These are phyloP conservation scores for Moringa oleifera DNA, from an alignment of 345 rosid genomes.

Conservation along the genomic window DNA sequence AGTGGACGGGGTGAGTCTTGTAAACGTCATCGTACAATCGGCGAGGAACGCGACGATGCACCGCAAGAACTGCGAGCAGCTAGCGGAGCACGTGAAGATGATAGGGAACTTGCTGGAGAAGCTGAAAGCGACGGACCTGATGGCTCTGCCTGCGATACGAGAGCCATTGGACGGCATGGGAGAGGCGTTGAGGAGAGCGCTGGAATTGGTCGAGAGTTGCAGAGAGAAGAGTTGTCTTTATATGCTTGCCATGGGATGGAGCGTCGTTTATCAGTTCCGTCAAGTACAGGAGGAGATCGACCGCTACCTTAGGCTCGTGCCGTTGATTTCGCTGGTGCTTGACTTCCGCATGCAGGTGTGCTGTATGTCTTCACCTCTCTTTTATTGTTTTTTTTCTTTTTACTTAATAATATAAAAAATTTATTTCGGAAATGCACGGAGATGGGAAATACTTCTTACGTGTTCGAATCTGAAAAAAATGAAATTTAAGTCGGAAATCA, in stretches of 20 bases:
- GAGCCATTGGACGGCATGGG: slow-evolving; percentile 37
- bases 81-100: slow-evolving; percentile 34
- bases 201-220: slow-evolving; percentile 31
- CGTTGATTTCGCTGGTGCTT: slow-evolving; percentile 35
- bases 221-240: slow-evolving; percentile 29
- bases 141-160: slow-evolving; percentile 25
- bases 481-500: no score
- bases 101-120: slow-evolving; percentile 31
- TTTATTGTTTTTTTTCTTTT: no score
- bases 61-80: slow-evolving; percentile 30
- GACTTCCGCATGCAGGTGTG: slow-evolving; percentile 32
- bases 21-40: slow-evolving; percentile 23
- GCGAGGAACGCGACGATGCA: slow-evolving; percentile 27
- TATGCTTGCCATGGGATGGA: slow-evolving; percentile 44
- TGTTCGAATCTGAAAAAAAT: no score
- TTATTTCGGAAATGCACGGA: no score
- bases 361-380: no score
- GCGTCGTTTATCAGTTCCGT: slow-evolving; percentile 31
- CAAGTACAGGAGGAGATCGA: slow-evolving; percentile 36
- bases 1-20: slow-evolving; percentile 20
- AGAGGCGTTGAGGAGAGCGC: slow-evolving; percentile 28
- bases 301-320: slow-evolving; percentile 25
- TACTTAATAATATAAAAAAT: no score
- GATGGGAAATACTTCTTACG: no score
- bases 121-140: slow-evolving; percentile 26